Base-by-base conservation (phyloP, 2,329 filamentous ascomycete species). In the Fusarium marasasianum region DNA sequence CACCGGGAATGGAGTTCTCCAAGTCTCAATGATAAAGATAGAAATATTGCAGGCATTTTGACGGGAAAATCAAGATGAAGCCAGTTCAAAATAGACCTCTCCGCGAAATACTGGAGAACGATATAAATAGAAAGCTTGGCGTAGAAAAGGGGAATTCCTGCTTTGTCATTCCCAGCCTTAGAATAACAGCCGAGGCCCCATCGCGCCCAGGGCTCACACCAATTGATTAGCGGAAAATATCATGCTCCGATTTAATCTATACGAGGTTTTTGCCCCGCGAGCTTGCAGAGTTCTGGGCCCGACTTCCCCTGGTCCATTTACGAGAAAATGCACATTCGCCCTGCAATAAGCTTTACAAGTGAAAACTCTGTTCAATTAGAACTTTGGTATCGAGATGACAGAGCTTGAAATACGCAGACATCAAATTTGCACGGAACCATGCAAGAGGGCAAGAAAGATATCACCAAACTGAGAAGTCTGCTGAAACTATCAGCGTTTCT, bases 141-240 rank as follows among this genome's bases (percentile, higher is more conserved):
- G 8, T n/a, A 35, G 35, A 43, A 26, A 48, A 60, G 40, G 40
- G 11, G 51, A 58, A 61, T 51, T 60, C 12, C 31, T 20, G 56
- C 26, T 63, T 51, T 63, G 63, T 63, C 57, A 63, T 53, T 17
- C 8, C 15, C 33, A 29, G 29, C 26, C 57, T 29, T 53, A 17
- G 59, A 59, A 70, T 70, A 70, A 70, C 66, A 70, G 8, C 41
- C n/a, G 9, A 29, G 15, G 29, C 51, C 57, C 43, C 33, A 51
- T 43, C 47, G 40, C 29, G 31, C 15, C 8, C 26, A 35, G 24
- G 51, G 20, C 54, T 29, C 22, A 13, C 15, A 3, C 48, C 22
- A 47, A 24, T 12, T 53, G 66, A 69, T 69, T 69, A 71, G 66
- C 66, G 68, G 68, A 71, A 71, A 65, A 65, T 68, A 66, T 24